These are phyloP conservation scores for Saccharomycopsis amapae DNA, from an alignment of 805 yeast species.

Conservation along the genomic window DNA sequence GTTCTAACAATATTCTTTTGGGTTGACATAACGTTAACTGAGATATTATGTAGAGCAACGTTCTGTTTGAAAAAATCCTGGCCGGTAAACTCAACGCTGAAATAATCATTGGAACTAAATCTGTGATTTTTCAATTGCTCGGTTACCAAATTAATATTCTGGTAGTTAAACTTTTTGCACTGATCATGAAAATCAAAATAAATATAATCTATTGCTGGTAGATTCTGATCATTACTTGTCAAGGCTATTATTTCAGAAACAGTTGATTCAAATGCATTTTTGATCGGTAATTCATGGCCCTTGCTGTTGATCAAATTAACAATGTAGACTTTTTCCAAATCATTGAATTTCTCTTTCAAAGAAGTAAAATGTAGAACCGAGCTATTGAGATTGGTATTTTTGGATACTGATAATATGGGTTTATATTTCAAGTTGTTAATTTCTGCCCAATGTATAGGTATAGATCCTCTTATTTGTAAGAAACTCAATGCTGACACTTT, in stretches of 20 bases:
- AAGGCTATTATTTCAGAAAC: slow-evolving; percentile 32
- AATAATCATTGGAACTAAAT: slow-evolving; percentile 57
- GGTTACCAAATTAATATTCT: slow-evolving; percentile 71
- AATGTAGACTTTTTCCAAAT: slow-evolving; percentile 64
- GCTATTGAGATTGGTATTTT: slow-evolving; percentile 47
- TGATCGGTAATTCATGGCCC: slow-evolving; percentile 90
- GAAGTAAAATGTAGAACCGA: slow-evolving; percentile 71
- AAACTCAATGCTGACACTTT: slow-evolving; percentile 37
- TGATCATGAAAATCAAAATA: slow-evolving; percentile 98
- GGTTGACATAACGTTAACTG: not conserved
- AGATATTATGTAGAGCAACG: no score
- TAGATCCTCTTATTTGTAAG: slow-evolving; percentile 92
- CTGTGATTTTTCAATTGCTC: slow-evolving; percentile 60
- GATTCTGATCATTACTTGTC: not conserved
- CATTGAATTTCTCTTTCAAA: slow-evolving; percentile 35
- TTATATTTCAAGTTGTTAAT: slow-evolving; percentile 82
- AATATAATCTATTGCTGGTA: slow-evolving; percentile 48
- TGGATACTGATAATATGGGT: slow-evolving; percentile 68
- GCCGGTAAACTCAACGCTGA: slow-evolving; percentile 31
- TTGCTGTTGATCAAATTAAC: slow-evolving; percentile 87
- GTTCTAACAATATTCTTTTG: slow-evolving; percentile 42
- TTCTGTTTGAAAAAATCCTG: not conserved
- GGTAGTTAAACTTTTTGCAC: slow-evolving; percentile 91
- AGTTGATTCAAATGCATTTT: slow-evolving; percentile 72
- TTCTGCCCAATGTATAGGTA: slow-evolving; percentile 95